Evolutionary conservation across 2,329 filamentous ascomycete species (phyloP), one percentile per base, ranked within the genome.

Genomic region (Curvularia eragrostidis): DNA sequence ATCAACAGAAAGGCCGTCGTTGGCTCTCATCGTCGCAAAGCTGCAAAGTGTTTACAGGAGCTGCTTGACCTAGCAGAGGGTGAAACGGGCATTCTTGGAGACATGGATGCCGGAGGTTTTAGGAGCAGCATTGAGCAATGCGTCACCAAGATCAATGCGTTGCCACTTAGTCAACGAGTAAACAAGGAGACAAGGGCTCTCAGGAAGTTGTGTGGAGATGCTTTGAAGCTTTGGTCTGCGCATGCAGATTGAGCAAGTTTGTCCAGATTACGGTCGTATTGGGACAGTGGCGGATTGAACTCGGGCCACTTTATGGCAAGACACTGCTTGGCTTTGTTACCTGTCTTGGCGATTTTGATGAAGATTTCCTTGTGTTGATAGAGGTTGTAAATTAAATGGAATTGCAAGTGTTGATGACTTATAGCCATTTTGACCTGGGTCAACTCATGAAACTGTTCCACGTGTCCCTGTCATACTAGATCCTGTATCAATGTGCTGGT

Each of bases 161-260:
- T 56, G 24, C 13, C 18, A 28, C 18, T 15, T 21, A 6, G n/a
- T n/a, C n/a, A n/a, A n/a, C 32, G 24, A 9, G 9, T 52, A 18
- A 44, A 52, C 32, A 44, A 34, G 23, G 53, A 56, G 12, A 56
- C 32, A 12, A 30, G 41, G 32, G 41, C 48, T n/a, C 48, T 56
- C 1, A 51, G 26, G 30, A 56, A 46, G 24, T 19, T 56, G 15
- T 56, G 53, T 44, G 53, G 53, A n/a, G 10, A 3, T 5, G 48
- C 53, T 5, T 13, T 56, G 39, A 56, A 36, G 41, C 42, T 56
- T 10, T 56, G 53, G 53, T 32, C 32, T n/a, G 2, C 52, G 10
- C 30, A 56, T 52, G 53, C 21, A 8, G 19, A 28, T 13, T 36
- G 13, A 32, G 13, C 39, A 23, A 21, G 21, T 12, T 24, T 23